Evolutionary conservation across 768 basidiomycete species (phyloP), one percentile per base, ranked within the genome.

Genomic region (Rossbeevera mucosa): DNA sequence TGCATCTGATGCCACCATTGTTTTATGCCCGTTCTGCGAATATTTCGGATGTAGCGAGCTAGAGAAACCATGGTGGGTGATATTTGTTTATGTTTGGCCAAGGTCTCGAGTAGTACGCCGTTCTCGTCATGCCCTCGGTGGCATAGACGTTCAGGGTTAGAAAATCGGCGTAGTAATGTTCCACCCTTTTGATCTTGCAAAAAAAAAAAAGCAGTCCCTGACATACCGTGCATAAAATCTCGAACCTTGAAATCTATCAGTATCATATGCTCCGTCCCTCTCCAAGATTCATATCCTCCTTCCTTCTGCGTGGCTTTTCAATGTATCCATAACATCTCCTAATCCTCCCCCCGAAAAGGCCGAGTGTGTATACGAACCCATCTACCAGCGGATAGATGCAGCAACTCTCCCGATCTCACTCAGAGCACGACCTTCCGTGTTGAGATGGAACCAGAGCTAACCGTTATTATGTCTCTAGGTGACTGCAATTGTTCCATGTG

Each of bases 1-100:
- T 93, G 87, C 80, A 93, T 74, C 64, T 92, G 86, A 59, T 83
- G 82, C 85, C 87, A 93, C 90, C 91, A 96, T 72, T 92, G 86
- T 59, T 80, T 78, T 43, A 91, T 65, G 16, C 93, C 94, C 18
- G 82, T 86, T 44, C 83, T 80, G 51, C 80, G 83, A 41, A 91
- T 77, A 62, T 77, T 87, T 57, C 90, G 84, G 60, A 94, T 70
- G 30, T 88, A 91, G 59, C 92, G 82, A 40, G 74, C 70, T 50
- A 94, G 67, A 41, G 89, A 91, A 59, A 87, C 80, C 84, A 85
- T 89, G 68, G 21, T 42, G 48, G 38, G 36, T 5, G 7, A 1
- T 63, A 3, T 69, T 69, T 67, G 55, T 29, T 7, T 14, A 0
- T 69, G 7, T 66, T 69, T 68, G 57, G 44, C 14, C 50, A 50